Base-by-base conservation (phyloP, 192 early-diverging fungal species). In the Fimicolochytrium jonesii region DNA sequence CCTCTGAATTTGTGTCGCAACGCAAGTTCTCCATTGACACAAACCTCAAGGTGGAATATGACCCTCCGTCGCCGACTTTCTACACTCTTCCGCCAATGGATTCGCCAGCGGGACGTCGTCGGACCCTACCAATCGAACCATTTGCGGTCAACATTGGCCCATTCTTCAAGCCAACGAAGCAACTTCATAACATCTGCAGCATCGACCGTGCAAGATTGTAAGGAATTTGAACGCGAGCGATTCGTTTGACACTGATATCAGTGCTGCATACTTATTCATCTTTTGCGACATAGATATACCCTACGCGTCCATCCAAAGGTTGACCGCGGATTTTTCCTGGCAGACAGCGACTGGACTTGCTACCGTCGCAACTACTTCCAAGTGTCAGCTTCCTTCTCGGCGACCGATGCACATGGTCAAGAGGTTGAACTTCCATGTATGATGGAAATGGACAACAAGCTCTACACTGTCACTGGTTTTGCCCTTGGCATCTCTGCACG, bases 341-440 rank as follows among this genome's bases (percentile, higher is more conserved):
- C 93, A 1, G 88, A 87, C 41, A 80, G 78, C 48, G 90, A 93
- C 63, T 98, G 94, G 94, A 95, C 95, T 1, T 96, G 95, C 61
- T 98, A 98, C 67, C 84, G 95, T 4, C 84, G 95, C 59, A 98
- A 98, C 70, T 98, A 98, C 71, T 96, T 95, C 51, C 94, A 98
- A 59, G 80, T 98, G n/a, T 87, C 83, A 22, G 75, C 80, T 3
- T 72, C 85, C 3, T 91, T 92, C 67, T 73, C 84, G 6, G 60
- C 72, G 30, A 43, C 45, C 31, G 75, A 80, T 45, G 23, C 55
- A 0, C 11, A 34, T 6, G 62, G 58, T n/a, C 56, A 66, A 23
- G 45, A 52, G 23, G 77, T 74, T 3, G 86, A 81, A 26, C 66
- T 85, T 17, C 83, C 86, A 0, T 92, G 90, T 66, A 42, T 91